phyloP scores from a whole-genome alignment of 192 early-diverging fungal species.

The Funneliformis mosseae region DNA sequence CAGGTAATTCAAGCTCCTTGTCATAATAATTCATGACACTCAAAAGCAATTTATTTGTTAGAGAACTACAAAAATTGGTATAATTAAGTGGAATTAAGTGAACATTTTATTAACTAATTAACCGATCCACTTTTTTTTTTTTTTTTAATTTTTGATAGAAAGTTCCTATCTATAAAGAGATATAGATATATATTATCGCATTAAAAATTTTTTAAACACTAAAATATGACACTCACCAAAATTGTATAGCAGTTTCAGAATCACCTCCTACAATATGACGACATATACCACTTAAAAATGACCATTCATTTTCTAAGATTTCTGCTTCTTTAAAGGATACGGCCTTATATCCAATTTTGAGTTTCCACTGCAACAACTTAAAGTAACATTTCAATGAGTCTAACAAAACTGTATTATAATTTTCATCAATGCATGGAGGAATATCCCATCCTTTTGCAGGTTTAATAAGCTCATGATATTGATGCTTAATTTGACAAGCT shows the following conservation, averaged over 20 bases:
- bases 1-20: conserved; percentile 44
- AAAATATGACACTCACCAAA: conserved; percentile 59
- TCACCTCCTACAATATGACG: conserved; percentile 73
- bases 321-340: conserved; percentile 73
- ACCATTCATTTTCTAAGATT: conserved; percentile 82
- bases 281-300: conserved; percentile 71
- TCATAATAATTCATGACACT: conserved; percentile 55
- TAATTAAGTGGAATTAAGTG: neutral
- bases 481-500: conserved; percentile 72
- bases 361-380: conserved; percentile 72
- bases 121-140: neutral
- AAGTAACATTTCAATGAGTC: conserved; percentile 78
- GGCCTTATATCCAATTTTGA: conserved; percentile 58
- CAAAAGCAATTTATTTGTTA: conserved; percentile 51
- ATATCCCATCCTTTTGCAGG: conserved; percentile 71
- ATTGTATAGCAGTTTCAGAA: conserved; percentile 72
- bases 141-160: neutral
- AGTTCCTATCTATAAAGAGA: neutral
- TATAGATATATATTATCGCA: conserved; percentile 21
- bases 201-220: neutral
- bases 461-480: conserved; percentile 64
- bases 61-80: conserved; percentile 40
- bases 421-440: conserved; percentile 58
- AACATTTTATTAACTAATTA: neutral
- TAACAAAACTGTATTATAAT: conserved; percentile 74